Evolutionary conservation across 768 basidiomycete species (phyloP), one percentile per base, ranked within the genome.

Genomic region (Rhizopogon roseolus): DNA sequence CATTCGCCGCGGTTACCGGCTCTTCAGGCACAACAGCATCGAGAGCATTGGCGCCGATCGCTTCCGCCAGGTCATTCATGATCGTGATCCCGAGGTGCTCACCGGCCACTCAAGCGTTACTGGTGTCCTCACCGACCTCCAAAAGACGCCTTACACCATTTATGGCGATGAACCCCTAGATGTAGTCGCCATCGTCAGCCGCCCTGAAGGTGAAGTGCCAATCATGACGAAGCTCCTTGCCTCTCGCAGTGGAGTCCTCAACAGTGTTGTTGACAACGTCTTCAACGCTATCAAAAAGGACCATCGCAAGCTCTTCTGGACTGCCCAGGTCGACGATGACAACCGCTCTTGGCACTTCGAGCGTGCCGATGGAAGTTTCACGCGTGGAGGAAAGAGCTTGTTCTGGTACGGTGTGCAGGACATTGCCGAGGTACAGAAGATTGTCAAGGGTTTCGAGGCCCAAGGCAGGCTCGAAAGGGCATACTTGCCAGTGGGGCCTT

Each of bases 141-240:
- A 90, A 69, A 80, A 82, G 59, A 81, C 85, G 0, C 90, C 93
- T 0, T 95, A 87, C 77, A 93, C 92, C 14, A 86, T 99, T 63
- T 98, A 98, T 68, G 96, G 93, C n/a, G 96, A 99, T 69, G 97
- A 99, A 69, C 93, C 94, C 8, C 81, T 98, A 57, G 96, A 99
- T 63, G 93, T 91, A 37, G 79, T 99, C 49, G 97, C 95, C 19
- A 85, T 99, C 56, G 93, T 99, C 37, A 86, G 91, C 5, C 92
- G 93, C 68, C 96, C 97, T 1, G 81, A 84, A 42, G 93, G 85
- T 59, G 88, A 98, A 72, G 75, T 80, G 4, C 92, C 97, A 6
- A 87, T 99, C 37, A 81, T 99, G 80, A 93, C 90, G 56, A 95
- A 97, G 69, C 84, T 98, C 63, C 81, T 98, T 51, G 73, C 94